A percentile compares a stretch with the other conserved stretches of the same genome.
Evolutionary conservation across 306 rosid genomes (phyloP).

Genomic region (Vigna mungo): DNA sequence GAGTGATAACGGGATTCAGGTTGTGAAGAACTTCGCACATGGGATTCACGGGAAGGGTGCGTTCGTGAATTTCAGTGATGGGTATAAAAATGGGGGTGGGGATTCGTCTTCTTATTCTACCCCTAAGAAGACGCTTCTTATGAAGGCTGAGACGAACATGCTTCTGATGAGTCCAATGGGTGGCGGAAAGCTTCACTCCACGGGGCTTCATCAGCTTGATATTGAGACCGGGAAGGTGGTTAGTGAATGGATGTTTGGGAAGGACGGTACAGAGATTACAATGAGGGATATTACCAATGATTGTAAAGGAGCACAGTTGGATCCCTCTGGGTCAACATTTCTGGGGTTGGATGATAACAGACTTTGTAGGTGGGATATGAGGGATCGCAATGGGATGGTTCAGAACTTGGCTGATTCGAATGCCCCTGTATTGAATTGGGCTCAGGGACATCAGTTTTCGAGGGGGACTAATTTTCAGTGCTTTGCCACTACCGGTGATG

Average conservation of each 20-base stretch:
- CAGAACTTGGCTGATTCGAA: constrained; percentile 72
- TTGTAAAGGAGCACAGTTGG: constrained; percentile 89
- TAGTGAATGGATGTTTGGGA: constrained; percentile 88
- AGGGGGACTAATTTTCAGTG: constrained; percentile 96
- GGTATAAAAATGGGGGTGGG: constrained; percentile 48
- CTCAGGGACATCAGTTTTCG: constrained; percentile 93
- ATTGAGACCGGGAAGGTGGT: constrained; percentile 93
- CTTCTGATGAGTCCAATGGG: constrained; percentile 94
- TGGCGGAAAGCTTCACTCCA: constrained; percentile 74
- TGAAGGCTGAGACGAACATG: constrained; percentile 97
- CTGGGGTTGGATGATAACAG: constrained; percentile 96
- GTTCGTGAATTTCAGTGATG: constrained; percentile 73
- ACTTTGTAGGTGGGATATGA: constrained; percentile 99
- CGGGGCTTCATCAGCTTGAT: constrained; percentile 90
- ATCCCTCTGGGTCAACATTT: constrained; percentile 93
- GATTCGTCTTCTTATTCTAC: constrained; percentile 53
- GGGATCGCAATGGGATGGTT: constrained; percentile 90
- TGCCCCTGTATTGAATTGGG: constrained; percentile 85
- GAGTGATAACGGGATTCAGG: constrained; percentile 84
- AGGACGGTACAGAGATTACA: constrained; percentile 91
- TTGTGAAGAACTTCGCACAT: constrained; percentile 82
- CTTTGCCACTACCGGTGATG: constrained; percentile 98
- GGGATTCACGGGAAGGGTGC: constrained; percentile 97
- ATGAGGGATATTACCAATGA: constrained; percentile 96
- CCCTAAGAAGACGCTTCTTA: constrained; percentile 86